These are phyloP conservation scores for Rhytidhysteron rufulum DNA, from an alignment of 2,329 filamentous ascomycete genomes.

Conservation along the genomic window DNA sequence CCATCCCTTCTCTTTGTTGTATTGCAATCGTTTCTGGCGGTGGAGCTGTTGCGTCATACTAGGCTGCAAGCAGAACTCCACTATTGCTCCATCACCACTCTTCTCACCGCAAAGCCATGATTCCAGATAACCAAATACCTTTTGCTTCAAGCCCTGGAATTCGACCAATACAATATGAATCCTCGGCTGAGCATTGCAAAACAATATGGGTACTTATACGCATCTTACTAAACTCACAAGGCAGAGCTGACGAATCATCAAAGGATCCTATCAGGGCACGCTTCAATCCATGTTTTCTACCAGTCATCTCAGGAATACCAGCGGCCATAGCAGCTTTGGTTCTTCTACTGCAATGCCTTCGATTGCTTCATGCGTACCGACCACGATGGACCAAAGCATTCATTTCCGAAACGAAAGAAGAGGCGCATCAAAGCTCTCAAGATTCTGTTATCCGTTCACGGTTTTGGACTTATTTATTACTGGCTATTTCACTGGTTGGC, in stretches of 20 bases:
- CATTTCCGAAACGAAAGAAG: slow-evolving; percentile 32
- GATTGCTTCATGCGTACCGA: slow-evolving; percentile 28
- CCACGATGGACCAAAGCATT: slow-evolving; percentile 53
- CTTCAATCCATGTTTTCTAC: slow-evolving; percentile 40
- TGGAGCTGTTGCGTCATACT: slow-evolving; percentile 15
- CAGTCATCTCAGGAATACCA: slow-evolving; percentile 36
- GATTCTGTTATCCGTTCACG: slow-evolving; percentile 23
- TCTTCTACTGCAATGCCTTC: slow-evolving; percentile 33
- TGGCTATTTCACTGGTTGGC: slow-evolving; percentile 22
- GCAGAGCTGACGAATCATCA: too few relatives aligned
- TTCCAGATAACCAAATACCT: slow-evolving; percentile 20
- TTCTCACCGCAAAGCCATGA: slow-evolving; percentile 2
- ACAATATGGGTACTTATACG: slow-evolving; percentile 23
- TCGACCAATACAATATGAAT: slow-evolving; percentile 9
- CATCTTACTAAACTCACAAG: too few relatives aligned
- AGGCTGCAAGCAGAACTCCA: slow-evolving; percentile 3
- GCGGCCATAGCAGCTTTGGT: slow-evolving; percentile 33
- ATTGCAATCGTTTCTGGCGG: slow-evolving; percentile 12
- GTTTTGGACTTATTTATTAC: slow-evolving; percentile 19
- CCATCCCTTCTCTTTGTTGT: slow-evolving; percentile 12
- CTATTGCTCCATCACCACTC: background rate
- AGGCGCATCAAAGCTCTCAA: slow-evolving; percentile 27
- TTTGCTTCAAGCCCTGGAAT: slow-evolving; percentile 10
- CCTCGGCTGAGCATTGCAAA: slow-evolving; percentile 22
- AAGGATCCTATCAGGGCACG: slow-evolving; percentile 35